Conservation (phyloP, 2,329 filamentous ascomycete species). For the Alternaria metachromatica region DNA sequence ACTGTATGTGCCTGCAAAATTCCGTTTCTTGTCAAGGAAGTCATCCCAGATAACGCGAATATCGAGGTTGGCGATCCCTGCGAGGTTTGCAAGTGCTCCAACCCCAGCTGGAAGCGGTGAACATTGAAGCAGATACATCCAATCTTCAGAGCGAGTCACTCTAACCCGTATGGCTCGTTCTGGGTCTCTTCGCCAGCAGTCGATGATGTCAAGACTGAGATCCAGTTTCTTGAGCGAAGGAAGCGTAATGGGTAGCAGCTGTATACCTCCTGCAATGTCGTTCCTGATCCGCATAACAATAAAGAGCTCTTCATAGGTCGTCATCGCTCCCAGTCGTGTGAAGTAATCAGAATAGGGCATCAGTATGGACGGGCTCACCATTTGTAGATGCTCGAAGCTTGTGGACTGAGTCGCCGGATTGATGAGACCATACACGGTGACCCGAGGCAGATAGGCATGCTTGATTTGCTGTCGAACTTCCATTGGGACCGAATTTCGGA, state of each 20-base stretch:
- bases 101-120: not conserved
- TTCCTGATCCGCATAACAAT: not conserved
- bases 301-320: no score
- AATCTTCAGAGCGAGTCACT: no score
- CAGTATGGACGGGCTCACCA: fast-evolving
- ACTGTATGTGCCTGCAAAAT: no score
- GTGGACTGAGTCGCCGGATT: not conserved
- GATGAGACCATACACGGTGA: not conserved
- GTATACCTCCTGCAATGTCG: not conserved
- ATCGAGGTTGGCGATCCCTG: not conserved
- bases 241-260: not conserved
- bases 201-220: not conserved
- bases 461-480: not conserved
- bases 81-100: not conserved
- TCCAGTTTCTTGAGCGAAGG: not conserved
- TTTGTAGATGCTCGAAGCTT: fast-evolving
- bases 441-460: not conserved
- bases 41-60: not conserved
- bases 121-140: no score
- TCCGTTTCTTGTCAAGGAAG: no score
- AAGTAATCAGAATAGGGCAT: not conserved
- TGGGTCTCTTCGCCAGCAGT: not conserved
- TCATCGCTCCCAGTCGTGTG: not conserved
- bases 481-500: not conserved
- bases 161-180: no score